phyloP scores from a whole-genome alignment of 164 flowering plant species.

The Euptelea pleiosperma region DNA sequence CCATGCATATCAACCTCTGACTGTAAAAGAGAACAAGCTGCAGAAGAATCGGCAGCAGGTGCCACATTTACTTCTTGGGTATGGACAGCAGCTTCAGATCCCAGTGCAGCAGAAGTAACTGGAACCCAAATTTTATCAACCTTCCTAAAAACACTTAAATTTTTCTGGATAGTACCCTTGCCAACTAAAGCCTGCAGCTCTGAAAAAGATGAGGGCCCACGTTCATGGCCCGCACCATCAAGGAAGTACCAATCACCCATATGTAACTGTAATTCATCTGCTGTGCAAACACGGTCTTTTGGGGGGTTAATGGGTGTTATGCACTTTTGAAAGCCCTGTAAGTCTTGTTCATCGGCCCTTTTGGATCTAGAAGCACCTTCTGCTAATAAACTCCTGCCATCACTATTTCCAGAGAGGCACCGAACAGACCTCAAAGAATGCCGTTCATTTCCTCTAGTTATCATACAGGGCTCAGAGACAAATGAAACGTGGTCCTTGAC shows the following conservation, averaged over 20 bases:
- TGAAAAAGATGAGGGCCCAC: slow-evolving; percentile 64
- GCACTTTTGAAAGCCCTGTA: slow-evolving; percentile 30
- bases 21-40: slow-evolving; percentile 15
- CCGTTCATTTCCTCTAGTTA: slow-evolving; percentile 56
- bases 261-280: slow-evolving; percentile 67
- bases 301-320: slow-evolving; percentile 40
- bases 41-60: slow-evolving; percentile 26
- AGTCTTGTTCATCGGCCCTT: slow-evolving; percentile 32
- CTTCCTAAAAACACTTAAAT: slow-evolving; percentile 83
- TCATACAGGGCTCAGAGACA: slow-evolving; percentile 60
- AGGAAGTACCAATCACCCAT: slow-evolving; percentile 92
- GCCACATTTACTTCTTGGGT: slow-evolving; percentile 23
- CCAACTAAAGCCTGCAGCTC: slow-evolving; percentile 63
- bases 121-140: slow-evolving; percentile 91
- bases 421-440: slow-evolving; percentile 52
- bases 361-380: slow-evolving; percentile 47
- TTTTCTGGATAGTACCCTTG: slow-evolving; percentile 54
- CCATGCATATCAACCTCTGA: slow-evolving; percentile 13
- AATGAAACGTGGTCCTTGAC: slow-evolving; percentile 75
- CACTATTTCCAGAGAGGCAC: slow-evolving; percentile 37
- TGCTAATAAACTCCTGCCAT: slow-evolving; percentile 41
- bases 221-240: slow-evolving; percentile 93
- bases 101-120: slow-evolving; percentile 32
- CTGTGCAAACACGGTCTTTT: slow-evolving; percentile 62
- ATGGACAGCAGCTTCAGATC: slow-evolving; percentile 29